phyloP scores from a whole-genome alignment of 805 yeast species.

The Danielozyma ontarioensis region DNA sequence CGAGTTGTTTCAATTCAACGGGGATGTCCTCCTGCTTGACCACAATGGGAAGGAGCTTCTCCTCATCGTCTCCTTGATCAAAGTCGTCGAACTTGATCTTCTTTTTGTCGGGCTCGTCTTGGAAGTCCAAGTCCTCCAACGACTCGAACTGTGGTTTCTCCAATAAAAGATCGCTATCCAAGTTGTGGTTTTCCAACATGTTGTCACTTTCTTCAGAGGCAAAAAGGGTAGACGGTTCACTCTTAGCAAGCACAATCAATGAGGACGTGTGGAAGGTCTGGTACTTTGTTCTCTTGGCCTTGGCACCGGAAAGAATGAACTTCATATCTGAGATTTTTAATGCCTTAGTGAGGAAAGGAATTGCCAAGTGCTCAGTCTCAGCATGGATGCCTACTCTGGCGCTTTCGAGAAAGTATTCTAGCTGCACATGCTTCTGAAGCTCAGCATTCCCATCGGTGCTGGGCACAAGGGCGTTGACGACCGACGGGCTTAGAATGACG shows the following conservation, averaged over 20 bases:
- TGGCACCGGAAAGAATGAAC: conserved; percentile 77
- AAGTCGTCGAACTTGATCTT: conserved; percentile 37
- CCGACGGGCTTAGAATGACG: conserved; percentile 30
- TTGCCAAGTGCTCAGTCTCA: conserved; percentile 57
- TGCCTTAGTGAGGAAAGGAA: conserved; percentile 51
- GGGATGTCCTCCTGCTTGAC: conserved; percentile 63
- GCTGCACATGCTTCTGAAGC: conserved; percentile 32
- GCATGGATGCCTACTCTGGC: conserved; percentile 62
- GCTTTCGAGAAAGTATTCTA: conserved; percentile 57
- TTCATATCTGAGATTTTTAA: conserved; percentile 55
- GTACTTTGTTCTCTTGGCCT: conserved; percentile 80
- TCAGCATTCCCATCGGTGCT: conserved; percentile 24
- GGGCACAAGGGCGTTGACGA: conserved; percentile 24
- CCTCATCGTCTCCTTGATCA: conserved; percentile 14
- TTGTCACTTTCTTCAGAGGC: conserved; percentile 11
- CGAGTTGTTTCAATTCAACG: conserved; percentile 42
- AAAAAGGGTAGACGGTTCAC: conserved; percentile 24
- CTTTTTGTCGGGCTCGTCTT: conserved; percentile 29
- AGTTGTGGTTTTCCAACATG: conserved; percentile 37
- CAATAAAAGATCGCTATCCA: conserved; percentile 72
- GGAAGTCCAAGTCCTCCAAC: conserved; percentile 41
- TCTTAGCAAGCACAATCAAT: conserved; percentile 69
- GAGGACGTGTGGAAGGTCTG: conserved; percentile 71
- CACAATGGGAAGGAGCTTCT: conserved; percentile 58
- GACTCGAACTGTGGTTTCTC: conserved; percentile 72